Conservation (phyloP, 805 yeast species). For the Peterozyma toletana region DNA sequence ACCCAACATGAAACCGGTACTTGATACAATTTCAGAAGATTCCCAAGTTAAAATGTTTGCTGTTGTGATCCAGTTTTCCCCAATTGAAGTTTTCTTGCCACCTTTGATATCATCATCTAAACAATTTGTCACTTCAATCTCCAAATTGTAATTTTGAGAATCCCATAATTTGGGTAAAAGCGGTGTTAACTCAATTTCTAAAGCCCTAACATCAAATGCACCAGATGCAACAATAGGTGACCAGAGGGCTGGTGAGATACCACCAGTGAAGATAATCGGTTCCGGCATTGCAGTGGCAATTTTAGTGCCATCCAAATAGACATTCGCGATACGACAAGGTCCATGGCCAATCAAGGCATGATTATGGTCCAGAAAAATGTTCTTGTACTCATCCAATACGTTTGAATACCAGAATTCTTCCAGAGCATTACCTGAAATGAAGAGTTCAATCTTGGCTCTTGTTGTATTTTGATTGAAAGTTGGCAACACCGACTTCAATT, state of each 20-base stretch:
- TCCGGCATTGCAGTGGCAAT: conserved; percentile 61
- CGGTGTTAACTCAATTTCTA: conserved; percentile 65
- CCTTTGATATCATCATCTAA: conserved; percentile 27
- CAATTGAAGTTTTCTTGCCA: conserved; percentile 22
- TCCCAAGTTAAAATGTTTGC: conserved; percentile 54
- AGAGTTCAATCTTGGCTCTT: conserved; percentile 48
- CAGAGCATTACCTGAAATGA: conserved; percentile 66
- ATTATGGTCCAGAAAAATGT: conserved; percentile 30
- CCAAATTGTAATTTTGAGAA: conserved; percentile 25
- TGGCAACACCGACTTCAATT: conserved; percentile 33
- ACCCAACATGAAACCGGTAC: conserved; percentile 29
- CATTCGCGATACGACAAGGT: conserved; percentile 61
- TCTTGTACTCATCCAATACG: conserved; percentile 36
- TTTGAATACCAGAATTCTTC: conserved; percentile 86
- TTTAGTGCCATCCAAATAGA: conserved; percentile 50
- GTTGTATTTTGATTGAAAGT: conserved; percentile 48
- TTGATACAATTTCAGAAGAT: conserved; percentile 26
- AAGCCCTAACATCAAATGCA: conserved; percentile 68
- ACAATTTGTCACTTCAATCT: conserved; percentile 49
- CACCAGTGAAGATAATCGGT: conserved; percentile 77
- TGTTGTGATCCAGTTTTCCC: conserved; percentile 54
- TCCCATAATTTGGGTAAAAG: conserved; percentile 65
- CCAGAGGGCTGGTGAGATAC: conserved; percentile 77
- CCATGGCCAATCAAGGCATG: conserved; percentile 52
- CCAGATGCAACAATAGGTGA: conserved; percentile 66